phyloP scores from a whole-genome alignment of 148 eudicot species.

The Chenopodium album region DNA sequence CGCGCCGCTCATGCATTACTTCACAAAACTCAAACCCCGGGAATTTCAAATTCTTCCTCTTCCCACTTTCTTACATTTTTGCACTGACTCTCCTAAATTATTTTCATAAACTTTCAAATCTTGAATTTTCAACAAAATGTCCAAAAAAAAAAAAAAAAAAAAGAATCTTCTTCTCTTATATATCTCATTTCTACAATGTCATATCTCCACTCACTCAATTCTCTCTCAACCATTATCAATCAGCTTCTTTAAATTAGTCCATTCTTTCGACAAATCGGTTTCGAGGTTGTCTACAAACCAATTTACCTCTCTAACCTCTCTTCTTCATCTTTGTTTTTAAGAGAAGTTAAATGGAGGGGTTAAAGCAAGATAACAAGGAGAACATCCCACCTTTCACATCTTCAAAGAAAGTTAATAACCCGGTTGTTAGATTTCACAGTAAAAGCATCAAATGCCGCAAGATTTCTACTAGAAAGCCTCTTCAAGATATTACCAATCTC shows the following conservation, averaged over 20 bases:
- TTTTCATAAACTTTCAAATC: background rate
- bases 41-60: conserved; percentile 11
- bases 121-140: background rate
- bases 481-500: conserved; percentile 29
- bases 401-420: conserved; percentile 8
- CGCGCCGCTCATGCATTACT: background rate
- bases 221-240: background rate
- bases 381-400: conserved; percentile 25
- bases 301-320: background rate
- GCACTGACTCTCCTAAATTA: background rate
- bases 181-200: background rate
- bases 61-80: no score
- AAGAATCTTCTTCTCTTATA: no score
- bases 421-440: background rate
- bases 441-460: conserved; percentile 14
- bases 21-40: background rate
- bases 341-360: background rate
- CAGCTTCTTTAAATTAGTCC: background rate
- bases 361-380: conserved; percentile 19
- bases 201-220: background rate
- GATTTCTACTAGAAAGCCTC: conserved; percentile 14
- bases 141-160: background rate
- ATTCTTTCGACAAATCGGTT: background rate
- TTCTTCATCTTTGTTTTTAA: background rate
- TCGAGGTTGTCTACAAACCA: no score